phyloP scores from a whole-genome alignment of 2,329 filamentous ascomycete species.

The Alternaria triticimaculans region DNA sequence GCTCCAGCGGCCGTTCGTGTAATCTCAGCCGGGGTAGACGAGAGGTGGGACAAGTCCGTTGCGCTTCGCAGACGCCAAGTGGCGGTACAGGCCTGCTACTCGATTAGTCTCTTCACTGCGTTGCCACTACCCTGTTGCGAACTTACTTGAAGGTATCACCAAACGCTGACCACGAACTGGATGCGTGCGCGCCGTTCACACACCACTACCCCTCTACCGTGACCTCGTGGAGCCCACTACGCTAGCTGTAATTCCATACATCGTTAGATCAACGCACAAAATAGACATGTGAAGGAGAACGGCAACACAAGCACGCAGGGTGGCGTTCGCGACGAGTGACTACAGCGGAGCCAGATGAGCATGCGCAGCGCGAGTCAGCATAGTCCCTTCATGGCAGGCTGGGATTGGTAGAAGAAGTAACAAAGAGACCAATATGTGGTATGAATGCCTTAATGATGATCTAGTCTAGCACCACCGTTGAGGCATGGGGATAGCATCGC shows the following conservation, averaged over 20 bases:
- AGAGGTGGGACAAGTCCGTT: background rate
- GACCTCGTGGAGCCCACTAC: conserved; percentile 9
- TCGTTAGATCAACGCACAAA: background rate
- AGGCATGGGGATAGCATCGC: background rate
- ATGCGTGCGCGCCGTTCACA: conserved; percentile 6
- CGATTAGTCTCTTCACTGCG: background rate
- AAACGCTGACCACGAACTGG: conserved; percentile 4
- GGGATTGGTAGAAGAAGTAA: background rate
- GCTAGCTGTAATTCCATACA: conserved; percentile 2
- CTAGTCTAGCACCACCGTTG: background rate
- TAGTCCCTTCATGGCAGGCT: background rate
- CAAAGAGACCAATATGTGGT: background rate
- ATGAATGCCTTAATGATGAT: background rate
- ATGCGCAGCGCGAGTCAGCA: background rate
- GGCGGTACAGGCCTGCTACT: background rate
- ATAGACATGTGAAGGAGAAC: conserved; percentile 4
- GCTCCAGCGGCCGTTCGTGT: background rate
- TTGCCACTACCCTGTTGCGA: conserved; percentile 2
- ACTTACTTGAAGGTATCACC: conserved; percentile 10
- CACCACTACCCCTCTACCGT: background rate
- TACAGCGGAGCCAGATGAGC: background rate
- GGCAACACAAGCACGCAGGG: background rate
- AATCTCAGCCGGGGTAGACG: background rate
- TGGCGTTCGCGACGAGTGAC: background rate
- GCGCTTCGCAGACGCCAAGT: conserved; percentile 1